Base-by-base conservation (phyloP, 768 basidiomycete genomes). In the Leccinum ochraceum region DNA sequence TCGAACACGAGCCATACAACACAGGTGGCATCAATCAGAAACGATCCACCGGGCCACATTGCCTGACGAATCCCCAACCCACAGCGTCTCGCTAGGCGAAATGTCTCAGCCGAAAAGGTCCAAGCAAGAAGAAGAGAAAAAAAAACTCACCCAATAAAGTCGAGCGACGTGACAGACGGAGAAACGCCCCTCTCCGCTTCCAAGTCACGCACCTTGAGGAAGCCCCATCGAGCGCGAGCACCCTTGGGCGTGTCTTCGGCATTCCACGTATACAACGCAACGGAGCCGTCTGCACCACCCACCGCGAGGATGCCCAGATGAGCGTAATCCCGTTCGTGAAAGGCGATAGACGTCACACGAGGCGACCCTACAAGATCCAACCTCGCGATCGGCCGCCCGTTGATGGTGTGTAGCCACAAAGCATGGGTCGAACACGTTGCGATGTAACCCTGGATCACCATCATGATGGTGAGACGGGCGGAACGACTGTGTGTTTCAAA, bases 251-350 rank as follows among this genome's bases (percentile, higher is more conserved):
- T 89, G 13, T 85, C 84, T 60, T 94, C 88, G 0, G 90, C 82
- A 16, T 85, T 89, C 89, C 94, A 94, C 1, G 94, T 91, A 61
- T 90, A 80, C n/a, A 97, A 76, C 0, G 85, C 84, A 56, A 94
- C 87, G 3, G 86, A 81, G 6, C 92, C 90, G 63, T 92, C 90
- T 1, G 85, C 78, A 6, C 86, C 83, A 3, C 92, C 92, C 1
- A 88, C 88, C 0, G 92, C 93, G n/a, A 97, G 80, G 4, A 94
- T 79, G 5, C 91, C 91, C 0, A 86, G 77, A 61, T 83, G 80
- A 0, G 90, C 86, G 71, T 91, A 96, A 67, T 96, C 95, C 36
- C 95, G 84, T 68, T 95, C 92, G 60, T 93, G 89, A 77, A 96
- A 96, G 0, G 89, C 87, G 54, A 97, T 74, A 0, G 90, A 87